Evolutionary conservation across 176 grass and related monocot genomes (phyloP), one percentile per base, ranked within the genome.

Genomic region (Phoenix roebelenii): DNA sequence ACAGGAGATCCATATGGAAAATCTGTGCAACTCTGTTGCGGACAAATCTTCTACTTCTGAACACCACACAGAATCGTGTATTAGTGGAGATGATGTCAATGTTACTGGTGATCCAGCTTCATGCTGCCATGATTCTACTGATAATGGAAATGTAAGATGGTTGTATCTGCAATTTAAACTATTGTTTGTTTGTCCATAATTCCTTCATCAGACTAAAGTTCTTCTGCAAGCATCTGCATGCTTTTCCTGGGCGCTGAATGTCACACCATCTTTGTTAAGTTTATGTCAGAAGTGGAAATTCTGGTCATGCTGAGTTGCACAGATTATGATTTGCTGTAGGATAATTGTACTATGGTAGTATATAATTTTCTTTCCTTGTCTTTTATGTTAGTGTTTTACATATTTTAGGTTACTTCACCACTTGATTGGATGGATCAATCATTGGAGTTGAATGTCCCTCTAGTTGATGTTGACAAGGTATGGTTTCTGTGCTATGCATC

Each of bases 401-500:
- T 77, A 25, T 71, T 65, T 77, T 71, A 92, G 87, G 81, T 18
- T 69, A 73, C 57, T n/a, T 60, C 32, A 29, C 61, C 61, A 17
- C 51, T 15, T 35, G 66, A 83, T 58, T 65, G 50, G 63, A 71
- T 82, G 77, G 60, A 69, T 78, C 61, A 67, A 66, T 63, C 60
- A 30, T 74, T 79, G 57, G 71, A 75, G 35, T 79, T 83, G 60
- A 85, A 77, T 79, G 84, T 98, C 75, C 84, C 93, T 79, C 93
- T 81, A 51, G 72, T 98, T 74, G 93, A 98, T 50, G 93, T 92
- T 63, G 93, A 98, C 64, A 98, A 98, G 74, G 93, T 89, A 83
- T 59, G 23, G 44, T 25, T 29, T 23, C 23, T 63, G 29, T 69
- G 18, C 60, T 63, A n/a, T 61, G 35, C 22, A 1, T 55, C 7